phyloP scores from a whole-genome alignment of 148 eudicot genomes.

The Nepenthes gracilis region DNA sequence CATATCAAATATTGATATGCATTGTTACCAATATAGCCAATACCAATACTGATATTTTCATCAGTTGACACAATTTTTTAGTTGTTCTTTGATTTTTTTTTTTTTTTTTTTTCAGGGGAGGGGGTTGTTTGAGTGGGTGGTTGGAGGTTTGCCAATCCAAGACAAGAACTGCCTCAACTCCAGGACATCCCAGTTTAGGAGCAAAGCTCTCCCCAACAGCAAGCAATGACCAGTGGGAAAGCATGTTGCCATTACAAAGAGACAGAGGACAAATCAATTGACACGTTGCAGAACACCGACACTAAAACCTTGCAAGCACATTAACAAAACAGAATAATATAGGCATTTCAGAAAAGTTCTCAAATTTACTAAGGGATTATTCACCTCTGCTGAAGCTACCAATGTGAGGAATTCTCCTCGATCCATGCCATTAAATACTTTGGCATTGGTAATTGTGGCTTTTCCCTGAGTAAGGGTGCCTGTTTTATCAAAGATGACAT shows the following conservation, averaged over 20 bases:
- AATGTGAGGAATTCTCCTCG: slow-evolving; percentile 83
- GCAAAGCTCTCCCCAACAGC: too few species aligned
- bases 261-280: background rate
- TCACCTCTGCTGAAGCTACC: slow-evolving; percentile 99
- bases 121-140: too few species aligned
- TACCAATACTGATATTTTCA: too few species aligned
- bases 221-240: too few species aligned
- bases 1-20: too few species aligned
- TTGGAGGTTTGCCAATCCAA: too few species aligned
- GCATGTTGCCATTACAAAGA: background rate
- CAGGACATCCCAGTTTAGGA: too few species aligned
- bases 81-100: too few species aligned
- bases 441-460: slow-evolving; percentile 74
- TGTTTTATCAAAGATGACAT: slow-evolving; percentile 93
- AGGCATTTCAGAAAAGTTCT: background rate
- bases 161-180: too few species aligned
- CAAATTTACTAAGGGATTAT: background rate
- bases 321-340: background rate
- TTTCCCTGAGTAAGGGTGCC: slow-evolving; percentile 97
- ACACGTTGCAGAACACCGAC: background rate
- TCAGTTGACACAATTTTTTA: too few species aligned
- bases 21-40: too few species aligned
- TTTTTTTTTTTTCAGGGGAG: too few species aligned
- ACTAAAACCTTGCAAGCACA: background rate
- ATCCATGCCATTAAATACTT: slow-evolving; percentile 69